Evolutionary conservation across 2,329 filamentous ascomycete genomes (phyloP), one percentile per base, ranked within the genome.

Genomic region (Fusarium devonianum): DNA sequence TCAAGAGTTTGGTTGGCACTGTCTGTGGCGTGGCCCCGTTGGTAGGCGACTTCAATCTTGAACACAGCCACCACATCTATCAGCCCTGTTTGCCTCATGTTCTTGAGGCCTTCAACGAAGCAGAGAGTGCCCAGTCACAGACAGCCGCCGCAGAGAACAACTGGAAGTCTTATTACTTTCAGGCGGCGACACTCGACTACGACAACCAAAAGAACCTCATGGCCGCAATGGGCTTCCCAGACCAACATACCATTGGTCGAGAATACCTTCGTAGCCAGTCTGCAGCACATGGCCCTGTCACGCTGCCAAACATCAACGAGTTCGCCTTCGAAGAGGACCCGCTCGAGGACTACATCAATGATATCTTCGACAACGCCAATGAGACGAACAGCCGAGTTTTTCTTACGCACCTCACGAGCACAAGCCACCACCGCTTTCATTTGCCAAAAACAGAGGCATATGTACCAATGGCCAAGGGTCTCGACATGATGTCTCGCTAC

Each of bases 11-110:
- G 11, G 65, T 68, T 0, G 75, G 69, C 4, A 73, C 72, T 7
- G 46, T 77, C 7, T 78, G 75, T 33, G 75, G 75, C 5, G 56
- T 76, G n/a, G 67, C 66, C 0, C 75, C 75, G 0, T 52, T 78
- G 9, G 66, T 75, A 3, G 71, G 67, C 3, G 74, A 77, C 26
- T 74, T 74, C 45, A 76, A 77, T 23, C 64, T 68, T 13, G 75
- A 78, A 48, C 71, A 69, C 39, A 56, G 67, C 4, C 66, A 75
- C 17, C 70, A 76, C 39, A 63, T 76, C 16, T 77, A 77, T 49
- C 73, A 77, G 30, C 75, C 75, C 0, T 78, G 75, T 33, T 47
- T 78, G 37, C 70, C 76, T 1, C 75, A 73, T 4, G 53, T 73
- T n/a, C 57, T 73, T 5, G 62, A 73, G 7, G 65, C 66, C 11